Conservation (phyloP, 2,329 filamentous ascomycete genomes). For the Aspergillus spinulosporus region DNA sequence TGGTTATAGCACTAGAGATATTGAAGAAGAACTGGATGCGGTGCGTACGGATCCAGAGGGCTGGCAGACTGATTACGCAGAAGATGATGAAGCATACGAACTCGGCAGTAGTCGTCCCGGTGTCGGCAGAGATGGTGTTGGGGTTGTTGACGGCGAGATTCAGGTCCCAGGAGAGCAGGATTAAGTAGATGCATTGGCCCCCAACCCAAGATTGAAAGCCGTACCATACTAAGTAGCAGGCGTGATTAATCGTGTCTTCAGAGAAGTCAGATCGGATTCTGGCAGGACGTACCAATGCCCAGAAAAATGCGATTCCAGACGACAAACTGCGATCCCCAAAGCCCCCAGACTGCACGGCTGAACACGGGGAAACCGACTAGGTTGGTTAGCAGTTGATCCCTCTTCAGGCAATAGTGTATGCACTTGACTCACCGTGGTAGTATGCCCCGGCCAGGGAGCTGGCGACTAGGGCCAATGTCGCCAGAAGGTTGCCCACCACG, state of each 20-base stretch:
- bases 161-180: slow-evolving; percentile 49
- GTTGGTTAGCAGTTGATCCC: neutral
- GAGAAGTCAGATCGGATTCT: neutral
- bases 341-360: neutral
- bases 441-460: slow-evolving; percentile 48
- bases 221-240: slow-evolving; percentile 20
- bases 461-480: slow-evolving; percentile 42
- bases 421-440: slow-evolving; percentile 36
- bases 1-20: slow-evolving; percentile 29
- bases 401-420: neutral
- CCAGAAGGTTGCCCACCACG: slow-evolving; percentile 34
- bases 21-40: slow-evolving; percentile 47
- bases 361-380: slow-evolving; percentile 17
- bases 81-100: slow-evolving; percentile 51
- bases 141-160: slow-evolving; percentile 43
- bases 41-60: slow-evolving; percentile 50
- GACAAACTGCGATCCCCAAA: slow-evolving; percentile 28
- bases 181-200: slow-evolving; percentile 49
- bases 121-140: slow-evolving; percentile 44
- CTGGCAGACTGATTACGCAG: slow-evolving; percentile 45
- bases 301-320: slow-evolving; percentile 35
- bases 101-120: slow-evolving; percentile 48
- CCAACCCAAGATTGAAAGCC: slow-evolving; percentile 48
- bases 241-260: too few species aligned
- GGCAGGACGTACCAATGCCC: slow-evolving; percentile 25